phyloP scores from a whole-genome alignment of 371 early-diverging fungal species.

The Synchytrium microbalum region DNA sequence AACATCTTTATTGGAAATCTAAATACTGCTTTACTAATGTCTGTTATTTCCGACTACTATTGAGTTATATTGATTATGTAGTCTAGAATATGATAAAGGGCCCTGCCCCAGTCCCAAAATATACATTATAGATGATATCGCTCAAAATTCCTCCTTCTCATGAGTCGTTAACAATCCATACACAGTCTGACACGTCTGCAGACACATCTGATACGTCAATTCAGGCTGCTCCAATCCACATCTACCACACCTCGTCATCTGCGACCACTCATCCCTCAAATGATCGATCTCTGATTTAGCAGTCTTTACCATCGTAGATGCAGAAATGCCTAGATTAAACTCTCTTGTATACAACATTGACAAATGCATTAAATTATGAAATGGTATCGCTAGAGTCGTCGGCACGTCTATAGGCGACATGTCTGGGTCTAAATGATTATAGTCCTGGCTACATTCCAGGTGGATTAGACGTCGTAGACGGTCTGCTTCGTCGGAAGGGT shows the following conservation, averaged over 20 bases:
- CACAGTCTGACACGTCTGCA: background rate
- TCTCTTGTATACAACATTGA: background rate
- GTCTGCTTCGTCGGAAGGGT: background rate
- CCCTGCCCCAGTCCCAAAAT: too few species aligned
- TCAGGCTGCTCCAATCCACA: background rate
- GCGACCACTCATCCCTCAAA: background rate
- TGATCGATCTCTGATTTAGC: background rate
- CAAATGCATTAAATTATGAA: background rate
- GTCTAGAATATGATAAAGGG: too few species aligned
- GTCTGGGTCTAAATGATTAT: too few species aligned
- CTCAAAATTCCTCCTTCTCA: conserved; percentile 1
- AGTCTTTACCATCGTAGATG: background rate
- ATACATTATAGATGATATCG: too few species aligned
- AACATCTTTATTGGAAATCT: too few species aligned
- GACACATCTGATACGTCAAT: background rate
- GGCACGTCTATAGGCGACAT: too few species aligned
- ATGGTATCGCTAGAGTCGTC: too few species aligned
- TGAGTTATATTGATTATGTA: too few species aligned
- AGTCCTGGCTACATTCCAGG: background rate
- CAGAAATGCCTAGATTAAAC: background rate
- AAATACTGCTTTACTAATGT: too few species aligned
- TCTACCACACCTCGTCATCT: background rate
- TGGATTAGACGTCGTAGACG: background rate
- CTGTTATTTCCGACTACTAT: too few species aligned
- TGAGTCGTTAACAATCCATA: background rate